Conservation (phyloP, 2,329 filamentous ascomycete genomes). For the Alternaria ventricosa region DNA sequence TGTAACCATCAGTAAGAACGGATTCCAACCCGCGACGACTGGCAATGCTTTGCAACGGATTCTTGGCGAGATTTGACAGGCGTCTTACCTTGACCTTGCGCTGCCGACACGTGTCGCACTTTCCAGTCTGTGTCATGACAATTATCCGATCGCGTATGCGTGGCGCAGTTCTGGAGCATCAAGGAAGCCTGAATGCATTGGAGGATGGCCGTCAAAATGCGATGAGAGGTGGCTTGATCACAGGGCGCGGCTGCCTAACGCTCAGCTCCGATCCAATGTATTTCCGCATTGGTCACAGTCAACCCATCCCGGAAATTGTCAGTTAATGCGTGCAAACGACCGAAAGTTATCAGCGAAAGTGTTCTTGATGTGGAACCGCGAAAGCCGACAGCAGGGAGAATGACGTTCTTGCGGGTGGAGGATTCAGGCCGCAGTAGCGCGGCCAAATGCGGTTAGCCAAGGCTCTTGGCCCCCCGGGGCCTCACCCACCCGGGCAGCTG, state of each 20-base stretch:
- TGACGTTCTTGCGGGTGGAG: background rate
- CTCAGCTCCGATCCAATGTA: background rate
- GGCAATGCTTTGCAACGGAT: background rate
- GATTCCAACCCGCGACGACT: background rate
- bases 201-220: background rate
- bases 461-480: background rate
- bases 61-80: background rate
- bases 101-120: slow-evolving; percentile 40
- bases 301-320: background rate
- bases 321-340: background rate
- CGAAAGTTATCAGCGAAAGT: background rate
- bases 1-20: background rate
- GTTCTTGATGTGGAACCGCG: no score
- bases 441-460: background rate
- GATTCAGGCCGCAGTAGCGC: background rate
- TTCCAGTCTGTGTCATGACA: slow-evolving; percentile 39
- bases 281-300: background rate
- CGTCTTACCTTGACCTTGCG: slow-evolving; percentile 40
- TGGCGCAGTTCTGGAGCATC: background rate
- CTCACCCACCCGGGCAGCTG: background rate
- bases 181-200: background rate
- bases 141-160: no score
- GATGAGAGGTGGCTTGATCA: background rate
- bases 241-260: background rate
- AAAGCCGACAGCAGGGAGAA: background rate